These are phyloP conservation scores for Talaromyces verruculosus DNA, from an alignment of 2,329 filamentous ascomycete genomes.

Conservation along the genomic window DNA sequence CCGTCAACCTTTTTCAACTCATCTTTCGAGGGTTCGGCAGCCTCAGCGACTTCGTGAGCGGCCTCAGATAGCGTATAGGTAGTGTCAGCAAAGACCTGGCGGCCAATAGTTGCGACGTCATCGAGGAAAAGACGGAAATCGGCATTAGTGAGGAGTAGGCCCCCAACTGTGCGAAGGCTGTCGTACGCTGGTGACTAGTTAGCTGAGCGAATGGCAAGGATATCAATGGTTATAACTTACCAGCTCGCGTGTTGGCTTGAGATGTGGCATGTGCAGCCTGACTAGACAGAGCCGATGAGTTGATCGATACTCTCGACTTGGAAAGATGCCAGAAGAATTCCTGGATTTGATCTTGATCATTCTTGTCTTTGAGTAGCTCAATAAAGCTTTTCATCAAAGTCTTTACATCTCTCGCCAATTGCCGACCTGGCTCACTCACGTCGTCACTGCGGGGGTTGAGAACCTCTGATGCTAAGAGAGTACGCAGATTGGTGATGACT, in stretches of 20 bases:
- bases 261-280: slow-evolving; percentile 63
- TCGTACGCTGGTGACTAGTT: slow-evolving; percentile 55
- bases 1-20: slow-evolving; percentile 56
- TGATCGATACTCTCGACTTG: slow-evolving; percentile 69
- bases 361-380: slow-evolving; percentile 79
- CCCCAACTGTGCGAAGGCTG: slow-evolving; percentile 79
- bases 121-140: slow-evolving; percentile 85
- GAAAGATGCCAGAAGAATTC: slow-evolving; percentile 85
- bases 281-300: slow-evolving; percentile 62
- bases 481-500: slow-evolving; percentile 73
- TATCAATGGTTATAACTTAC: slow-evolving; percentile 39
- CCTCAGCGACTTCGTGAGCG: slow-evolving; percentile 70
- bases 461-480: slow-evolving; percentile 72
- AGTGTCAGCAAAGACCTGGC: slow-evolving; percentile 83
- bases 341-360: slow-evolving; percentile 79
- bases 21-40: slow-evolving; percentile 66
- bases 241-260: slow-evolving; percentile 69
- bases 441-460: slow-evolving; percentile 73
- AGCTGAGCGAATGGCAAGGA: too few relatives aligned
- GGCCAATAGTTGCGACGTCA: slow-evolving; percentile 74
- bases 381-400: slow-evolving; percentile 78
- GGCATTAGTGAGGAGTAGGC: slow-evolving; percentile 81
- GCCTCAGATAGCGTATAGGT: slow-evolving; percentile 75
- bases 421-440: slow-evolving; percentile 73
- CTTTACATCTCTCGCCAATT: slow-evolving; percentile 69